Base-by-base conservation (phyloP, 108 stramenopile species). In the Schizochytrium sp. region DNA sequence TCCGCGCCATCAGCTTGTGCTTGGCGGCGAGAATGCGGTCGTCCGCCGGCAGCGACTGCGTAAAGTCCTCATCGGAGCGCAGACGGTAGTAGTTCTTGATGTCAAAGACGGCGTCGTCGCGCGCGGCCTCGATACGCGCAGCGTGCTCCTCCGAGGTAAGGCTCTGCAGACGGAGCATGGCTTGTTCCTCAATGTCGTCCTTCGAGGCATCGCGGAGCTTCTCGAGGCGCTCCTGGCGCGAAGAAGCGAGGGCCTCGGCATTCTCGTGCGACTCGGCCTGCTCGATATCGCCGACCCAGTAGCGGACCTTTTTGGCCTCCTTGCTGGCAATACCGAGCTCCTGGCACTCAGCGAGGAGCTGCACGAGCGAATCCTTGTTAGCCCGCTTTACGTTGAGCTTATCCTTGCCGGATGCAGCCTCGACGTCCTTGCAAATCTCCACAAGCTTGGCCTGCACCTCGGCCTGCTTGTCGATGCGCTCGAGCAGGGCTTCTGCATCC, bases 21-120 rank as follows among this genome's bases (percentile, higher is more conserved):
- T 91, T 91, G 18, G 94, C 93, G 10, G 76, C 76, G 25, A 83
- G 19, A 23, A 53, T 28, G 51, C 76, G 76, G 43, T 83, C 76
- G 6, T 83, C 76, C 45, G 45, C 76, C 16, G 76, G 76, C 48
- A 83, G 51, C 6, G 45, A 25, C 76, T 83, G 23, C 6, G 76
- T 83, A 87, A 92, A 95, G 87, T 93, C 93, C 72, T 91, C 91
- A 12, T 93, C 89, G 0, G 91, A 58, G 48, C 94, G 93, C 16
- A 95, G 90, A 44, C 69, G 87, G 45, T 63, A 55, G 92, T 88
- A 95, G 88, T 95, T 47, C 83, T 89, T 51, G 88, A 93, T 72
- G 63, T 91, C 90, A 44, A 93, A 92, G 47, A 72, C 88, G 58
- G 88, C 87, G 60, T 88, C 58, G 60, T 90, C 44, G 88, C 60